Evolutionary conservation across 2,329 filamentous ascomycete species (phyloP).

Genomic region (Neodidymelliopsis sp.): DNA sequence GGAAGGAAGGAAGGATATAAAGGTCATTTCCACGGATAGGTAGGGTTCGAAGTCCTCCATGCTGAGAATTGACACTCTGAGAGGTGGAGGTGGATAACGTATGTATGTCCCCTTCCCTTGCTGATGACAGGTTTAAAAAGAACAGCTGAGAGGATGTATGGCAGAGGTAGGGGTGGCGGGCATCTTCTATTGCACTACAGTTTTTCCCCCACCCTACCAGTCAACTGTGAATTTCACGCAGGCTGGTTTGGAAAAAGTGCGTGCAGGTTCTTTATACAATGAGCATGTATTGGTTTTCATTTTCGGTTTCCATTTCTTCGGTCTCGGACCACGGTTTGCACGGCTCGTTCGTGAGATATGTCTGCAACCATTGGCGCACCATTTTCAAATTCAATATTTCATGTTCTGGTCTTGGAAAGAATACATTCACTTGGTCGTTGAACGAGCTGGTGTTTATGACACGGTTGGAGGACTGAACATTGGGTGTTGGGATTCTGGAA

Average conservation of each 20-base stretch:
- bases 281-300: no score
- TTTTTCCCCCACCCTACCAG: conserved; percentile 11
- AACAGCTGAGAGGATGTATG: conserved; percentile 5
- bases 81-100: background rate
- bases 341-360: no score
- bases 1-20: conserved; percentile 5
- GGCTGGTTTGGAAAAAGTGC: conserved; percentile 11
- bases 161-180: conserved; percentile 10
- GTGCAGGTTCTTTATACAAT: no score
- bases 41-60: background rate
- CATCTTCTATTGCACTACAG: conserved; percentile 12
- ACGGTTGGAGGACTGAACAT: no score
- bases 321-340: background rate
- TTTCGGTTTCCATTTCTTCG: background rate
- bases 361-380: no score
- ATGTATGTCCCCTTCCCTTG: no score
- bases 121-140: conserved; percentile 5
- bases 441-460: background rate
- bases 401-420: background rate
- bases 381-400: no score
- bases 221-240: conserved; percentile 14
- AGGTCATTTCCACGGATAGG: conserved; percentile 9
- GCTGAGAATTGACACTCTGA: conserved; percentile 1
- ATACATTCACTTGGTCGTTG: background rate
- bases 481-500: no score